These are phyloP conservation scores for Lithospermum erythrorhizon DNA, from an alignment of 257 asterid species.

Conservation along the genomic window DNA sequence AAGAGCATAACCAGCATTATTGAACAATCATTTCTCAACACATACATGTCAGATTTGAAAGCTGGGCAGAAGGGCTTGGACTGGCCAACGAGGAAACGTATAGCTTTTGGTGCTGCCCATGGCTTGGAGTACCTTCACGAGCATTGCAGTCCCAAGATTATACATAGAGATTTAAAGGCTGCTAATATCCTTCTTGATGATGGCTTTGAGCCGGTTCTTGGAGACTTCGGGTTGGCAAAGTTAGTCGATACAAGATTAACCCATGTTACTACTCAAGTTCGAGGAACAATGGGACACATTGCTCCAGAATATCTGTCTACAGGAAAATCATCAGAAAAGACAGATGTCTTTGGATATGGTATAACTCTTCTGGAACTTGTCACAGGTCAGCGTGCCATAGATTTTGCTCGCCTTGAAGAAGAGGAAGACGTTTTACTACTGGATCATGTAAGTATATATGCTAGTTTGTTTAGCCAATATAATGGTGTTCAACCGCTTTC, in stretches of 20 bases:
- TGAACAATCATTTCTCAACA: background rate
- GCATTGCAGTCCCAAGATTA: constrained; percentile 79
- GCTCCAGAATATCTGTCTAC: constrained; percentile 89
- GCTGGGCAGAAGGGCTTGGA: constrained; percentile 72
- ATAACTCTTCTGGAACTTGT: constrained; percentile 81
- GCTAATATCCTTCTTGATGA: constrained; percentile 80
- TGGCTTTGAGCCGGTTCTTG: constrained; percentile 71
- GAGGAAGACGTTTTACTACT: constrained; percentile 88
- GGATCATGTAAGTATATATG: constrained; percentile 55
- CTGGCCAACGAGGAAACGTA: constrained; percentile 60
- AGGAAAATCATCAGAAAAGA: constrained; percentile 79
- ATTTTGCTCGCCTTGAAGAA: constrained; percentile 77
- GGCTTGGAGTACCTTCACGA: constrained; percentile 93
- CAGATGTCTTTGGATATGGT: constrained; percentile 90
- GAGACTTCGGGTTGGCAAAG: constrained; percentile 87
- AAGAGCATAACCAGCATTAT: too few species aligned
- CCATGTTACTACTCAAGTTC: constrained; percentile 78
- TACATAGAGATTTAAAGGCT: constrained; percentile 86
- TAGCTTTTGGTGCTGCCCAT: constrained; percentile 80
- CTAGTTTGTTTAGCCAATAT: background rate
- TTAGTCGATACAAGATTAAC: constrained; percentile 59
- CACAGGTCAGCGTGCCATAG: constrained; percentile 88
- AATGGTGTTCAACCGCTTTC: background rate
- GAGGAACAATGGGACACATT: constrained; percentile 97
- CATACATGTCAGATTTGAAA: constrained; percentile 36